Conservation (phyloP, 2,329 filamentous ascomycete genomes). For the Sporothrix variecibatus region DNA sequence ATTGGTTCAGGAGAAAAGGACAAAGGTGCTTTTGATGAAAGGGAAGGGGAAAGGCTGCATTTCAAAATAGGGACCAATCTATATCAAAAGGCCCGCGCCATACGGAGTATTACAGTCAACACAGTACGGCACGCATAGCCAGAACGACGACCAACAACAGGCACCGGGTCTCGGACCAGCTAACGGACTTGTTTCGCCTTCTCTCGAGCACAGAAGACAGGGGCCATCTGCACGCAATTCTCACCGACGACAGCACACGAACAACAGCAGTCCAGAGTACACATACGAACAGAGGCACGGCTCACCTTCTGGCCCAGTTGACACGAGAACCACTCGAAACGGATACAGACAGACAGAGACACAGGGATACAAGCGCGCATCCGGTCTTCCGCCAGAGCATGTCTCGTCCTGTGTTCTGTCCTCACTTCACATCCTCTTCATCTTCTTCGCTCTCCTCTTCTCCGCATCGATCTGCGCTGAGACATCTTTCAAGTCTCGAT, state of each 20-base stretch:
- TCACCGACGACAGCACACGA: not conserved
- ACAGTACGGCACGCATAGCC: not conserved
- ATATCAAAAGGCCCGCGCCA: not conserved
- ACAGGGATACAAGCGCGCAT: not conserved
- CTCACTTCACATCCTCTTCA: not conserved
- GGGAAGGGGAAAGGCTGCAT: not conserved
- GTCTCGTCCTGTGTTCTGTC: not conserved
- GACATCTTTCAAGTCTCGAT: not conserved
- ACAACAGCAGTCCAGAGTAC: not conserved
- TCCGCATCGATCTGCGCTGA: not conserved
- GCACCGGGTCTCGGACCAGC: not conserved
- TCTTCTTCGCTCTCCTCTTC: not conserved
- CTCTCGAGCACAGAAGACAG: not conserved
- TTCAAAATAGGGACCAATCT: not conserved
- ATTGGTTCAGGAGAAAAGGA: slow-evolving; percentile 11
- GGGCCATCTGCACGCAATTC: not conserved
- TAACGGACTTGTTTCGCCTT: not conserved
- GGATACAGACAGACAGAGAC: not conserved
- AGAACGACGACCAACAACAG: not conserved
- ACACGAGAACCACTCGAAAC: not conserved
- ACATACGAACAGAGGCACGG: not conserved
- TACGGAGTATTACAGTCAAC: not conserved
- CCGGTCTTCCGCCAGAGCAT: slow-evolving; percentile 10
- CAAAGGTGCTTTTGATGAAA: not conserved
- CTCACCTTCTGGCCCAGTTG: not conserved